Conservation (phyloP, 768 basidiomycete species). For the Auricularia cornea region DNA sequence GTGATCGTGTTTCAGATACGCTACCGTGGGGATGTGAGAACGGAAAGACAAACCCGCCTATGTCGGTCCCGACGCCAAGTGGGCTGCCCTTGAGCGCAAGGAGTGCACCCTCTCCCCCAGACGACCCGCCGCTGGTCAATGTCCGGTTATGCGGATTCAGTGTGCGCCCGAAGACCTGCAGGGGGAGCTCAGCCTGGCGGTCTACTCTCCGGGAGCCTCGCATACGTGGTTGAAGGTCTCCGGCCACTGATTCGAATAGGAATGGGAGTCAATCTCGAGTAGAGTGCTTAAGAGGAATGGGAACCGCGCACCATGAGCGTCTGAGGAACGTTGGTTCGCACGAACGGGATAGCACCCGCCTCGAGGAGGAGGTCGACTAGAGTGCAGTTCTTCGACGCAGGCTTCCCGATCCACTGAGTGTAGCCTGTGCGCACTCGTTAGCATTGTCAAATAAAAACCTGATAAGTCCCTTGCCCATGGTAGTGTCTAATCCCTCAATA, state of each 20-base stretch:
- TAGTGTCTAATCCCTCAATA: slow-evolving; percentile 61
- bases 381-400: slow-evolving; percentile 48
- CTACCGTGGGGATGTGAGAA: too few species aligned
- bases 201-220: too few species aligned
- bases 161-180: slow-evolving; percentile 55
- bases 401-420: slow-evolving; percentile 60
- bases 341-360: slow-evolving; percentile 62
- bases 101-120: slow-evolving; percentile 80
- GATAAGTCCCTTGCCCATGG: slow-evolving; percentile 53
- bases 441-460: neutral
- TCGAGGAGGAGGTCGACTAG: slow-evolving; percentile 57
- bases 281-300: too few species aligned
- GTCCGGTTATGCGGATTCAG: slow-evolving; percentile 67
- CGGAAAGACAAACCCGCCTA: slow-evolving; percentile 58
- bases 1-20: too few species aligned
- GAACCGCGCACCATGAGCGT: slow-evolving; percentile 65
- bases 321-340: slow-evolving; percentile 68
- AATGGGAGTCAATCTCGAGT: neutral
- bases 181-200: too few species aligned
- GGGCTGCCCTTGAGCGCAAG: slow-evolving; percentile 44
- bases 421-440: slow-evolving; percentile 41
- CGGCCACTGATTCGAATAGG: slow-evolving; percentile 54
- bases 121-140: slow-evolving; percentile 71
- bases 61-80: slow-evolving; percentile 69
- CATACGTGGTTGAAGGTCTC: slow-evolving; percentile 67